Base-by-base conservation (phyloP, 805 yeast species). In the Barnettozyma siamensis region DNA sequence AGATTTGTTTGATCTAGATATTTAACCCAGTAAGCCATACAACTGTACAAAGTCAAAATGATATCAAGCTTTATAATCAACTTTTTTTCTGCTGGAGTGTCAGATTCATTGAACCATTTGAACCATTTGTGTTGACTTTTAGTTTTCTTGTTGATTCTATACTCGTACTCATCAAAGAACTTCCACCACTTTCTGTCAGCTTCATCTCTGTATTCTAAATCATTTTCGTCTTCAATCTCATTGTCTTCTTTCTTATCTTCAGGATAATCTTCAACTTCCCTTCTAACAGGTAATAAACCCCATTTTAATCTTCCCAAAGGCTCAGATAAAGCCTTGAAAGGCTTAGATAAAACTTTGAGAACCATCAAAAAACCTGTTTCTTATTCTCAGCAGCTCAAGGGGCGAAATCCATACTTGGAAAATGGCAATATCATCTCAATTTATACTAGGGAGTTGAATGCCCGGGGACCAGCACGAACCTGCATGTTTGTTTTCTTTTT, bases 1-100 rank as follows among this genome's bases (percentile, higher is more conserved):
- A 77, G 63, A 55, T 81, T 82, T 33, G 75, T 65, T 42, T 70
- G 70, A 55, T 83, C 88, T 38, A 83, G 63, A 42, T 77, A 76
- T 54, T 80, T 81, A 38, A 80, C 76, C 85, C 85, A 83, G 59
- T 80, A 80, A 12, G 77, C 72, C 51, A 78, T 59, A 53, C 78
- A 71, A 10, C 81, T 69, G 49, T 78, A 78, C 31, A 71, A 60
- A n/a, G 78, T 67, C 38, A 83, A 60, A 27, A 77, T 54, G 11
- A 76, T 46, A 51, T 81, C 88, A 26, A 80, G 55, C 54, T 81
- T 81, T 46, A 66, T 57, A 13, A 78, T 54, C 29, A 78, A 57
- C 21, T 59, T 63, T 36, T 69, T 66, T 43, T 66, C 69, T 2
- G 69, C 76, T 53, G 70, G 65, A 3, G 47, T 33, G 28, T 37